These are phyloP conservation scores for Bothriochloa decipiens DNA, from an alignment of 176 grass and related monocot genomes.

Conservation along the genomic window DNA sequence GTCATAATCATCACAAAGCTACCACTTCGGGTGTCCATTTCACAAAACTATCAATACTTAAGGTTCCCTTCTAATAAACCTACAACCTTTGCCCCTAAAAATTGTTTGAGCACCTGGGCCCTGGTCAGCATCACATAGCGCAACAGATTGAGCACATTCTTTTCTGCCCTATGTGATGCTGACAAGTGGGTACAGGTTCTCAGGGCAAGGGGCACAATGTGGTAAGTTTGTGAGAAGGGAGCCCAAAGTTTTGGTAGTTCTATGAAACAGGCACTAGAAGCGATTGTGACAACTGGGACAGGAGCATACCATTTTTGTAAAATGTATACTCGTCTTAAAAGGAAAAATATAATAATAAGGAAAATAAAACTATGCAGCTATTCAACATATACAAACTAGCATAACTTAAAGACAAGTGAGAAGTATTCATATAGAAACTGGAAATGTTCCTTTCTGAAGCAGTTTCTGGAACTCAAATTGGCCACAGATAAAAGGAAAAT, in stretches of 20 bases:
- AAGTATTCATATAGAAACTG: not conserved
- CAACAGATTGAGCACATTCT: not conserved
- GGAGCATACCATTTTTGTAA: not conserved
- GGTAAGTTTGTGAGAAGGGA: not conserved
- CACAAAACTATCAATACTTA: not conserved
- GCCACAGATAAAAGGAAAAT: too few species aligned
- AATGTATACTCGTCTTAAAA: not conserved
- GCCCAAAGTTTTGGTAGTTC: not conserved
- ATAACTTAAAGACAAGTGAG: not conserved
- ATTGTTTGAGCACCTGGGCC: not conserved
- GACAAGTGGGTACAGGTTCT: not conserved
- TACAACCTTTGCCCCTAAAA: not conserved
- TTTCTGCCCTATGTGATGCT: not conserved
- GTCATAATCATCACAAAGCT: not conserved
- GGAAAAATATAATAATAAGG: not conserved
- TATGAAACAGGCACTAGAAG: not conserved
- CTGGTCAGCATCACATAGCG: not conserved
- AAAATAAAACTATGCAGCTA: not conserved
- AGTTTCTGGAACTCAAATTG: not conserved
- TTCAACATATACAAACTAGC: not conserved
- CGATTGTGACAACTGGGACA: not conserved
- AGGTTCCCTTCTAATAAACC: not conserved
- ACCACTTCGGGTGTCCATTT: not conserved
- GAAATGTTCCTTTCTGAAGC: not conserved
- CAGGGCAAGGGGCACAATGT: not conserved